Evolutionary conservation across 2,329 filamentous ascomycete species (phyloP), one percentile per base, ranked within the genome.

Genomic region (Botrytis pseudocinerea): DNA sequence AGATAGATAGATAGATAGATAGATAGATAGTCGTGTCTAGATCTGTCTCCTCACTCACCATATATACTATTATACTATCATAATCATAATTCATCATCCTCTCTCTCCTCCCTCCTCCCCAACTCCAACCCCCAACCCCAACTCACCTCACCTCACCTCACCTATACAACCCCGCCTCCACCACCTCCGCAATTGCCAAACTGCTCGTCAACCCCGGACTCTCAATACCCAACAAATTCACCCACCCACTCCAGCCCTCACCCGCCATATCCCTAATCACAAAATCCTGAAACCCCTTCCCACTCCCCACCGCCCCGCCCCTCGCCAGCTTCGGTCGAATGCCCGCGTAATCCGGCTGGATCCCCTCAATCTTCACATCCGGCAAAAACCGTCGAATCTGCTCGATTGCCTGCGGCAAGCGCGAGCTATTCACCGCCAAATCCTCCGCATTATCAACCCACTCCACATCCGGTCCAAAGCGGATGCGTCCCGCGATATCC

Each of bases 381-480:
- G 96, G 96, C 5, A 99, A 84, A 80, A 97, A 99, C 12, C 86
- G 86, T 77, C 87, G 85, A 73, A 99, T 98, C 79, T 93, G 93
- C 18, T 84, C 84, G 0, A 97, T 82, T 0, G 95, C 95, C 57
- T 88, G 85, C 2, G 83, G 81, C 72, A 97, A 84, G 20, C 92
- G 86, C 35, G 84, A 84, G 1, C 85, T 83, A 76, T 89, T 93
- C 25, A 92, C 91, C 2, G 85, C 84, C n/a, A 97, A 85, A 78
- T 97, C 90, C 14, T 83, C 82, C 0, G 94, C 89, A 1, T 86
- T 84, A 66, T 91, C 88, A 0, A 97, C 91, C 96, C 96, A 98
- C 82, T 98, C 94, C 22, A 98, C 92, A 80, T 99, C 96, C 0
- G 96, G 96, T 0, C 96, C 96, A 82, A 99, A 99, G 54, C 94